Evolutionary conservation across 129 eudicot species (phyloP), one percentile per base, ranked within the genome.

Genomic region (Saposhnikovia divaricata): DNA sequence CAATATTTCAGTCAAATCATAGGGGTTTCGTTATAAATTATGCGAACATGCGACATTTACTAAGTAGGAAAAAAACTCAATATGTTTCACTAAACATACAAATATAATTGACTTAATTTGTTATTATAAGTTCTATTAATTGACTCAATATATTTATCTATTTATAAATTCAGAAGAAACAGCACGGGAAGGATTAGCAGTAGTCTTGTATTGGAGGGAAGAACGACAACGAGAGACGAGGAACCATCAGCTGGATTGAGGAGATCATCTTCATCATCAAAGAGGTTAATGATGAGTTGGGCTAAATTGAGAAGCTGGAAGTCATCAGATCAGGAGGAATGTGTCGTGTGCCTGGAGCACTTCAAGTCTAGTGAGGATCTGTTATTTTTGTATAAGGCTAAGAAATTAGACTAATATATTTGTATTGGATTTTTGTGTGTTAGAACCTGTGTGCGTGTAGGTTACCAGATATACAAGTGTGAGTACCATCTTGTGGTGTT

Each of bases 311-410:
- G 84, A 6, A 46, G 59, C 59, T 91, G 95, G 97, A 93, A 88
- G 57, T 82, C 93, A 0, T 76, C 80, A 5, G 90, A 89, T 76
- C 95, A 88, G 80, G 86, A 86, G 3, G 95, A 93, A 77, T 93
- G 98, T 75, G 91, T 90, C 5, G 92, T 93, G 78, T 93, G 98
- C 78, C 91, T 93, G 87, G 98, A 93, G 65, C 88, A 84, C 18
- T 88, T 86, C 61, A 89, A 80, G 77, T 84, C 34, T 0, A 87
- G 87, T 0, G 92, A 90, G 80, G 89, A 80, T 76, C 83, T 93
- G 40, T 86, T 84, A 78, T 89, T 89, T 59, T n/a, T n/a, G n/a
- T n/a, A n/a, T n/a, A n/a, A n/a, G n/a, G n/a, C n/a, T n/a, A n/a
- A n/a, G n/a, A n/a, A n/a, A n/a, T n/a, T n/a, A n/a, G n/a, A n/a